phyloP scores from a whole-genome alignment of 1,284 basidiomycete species.

The Trametes hirsuta region DNA sequence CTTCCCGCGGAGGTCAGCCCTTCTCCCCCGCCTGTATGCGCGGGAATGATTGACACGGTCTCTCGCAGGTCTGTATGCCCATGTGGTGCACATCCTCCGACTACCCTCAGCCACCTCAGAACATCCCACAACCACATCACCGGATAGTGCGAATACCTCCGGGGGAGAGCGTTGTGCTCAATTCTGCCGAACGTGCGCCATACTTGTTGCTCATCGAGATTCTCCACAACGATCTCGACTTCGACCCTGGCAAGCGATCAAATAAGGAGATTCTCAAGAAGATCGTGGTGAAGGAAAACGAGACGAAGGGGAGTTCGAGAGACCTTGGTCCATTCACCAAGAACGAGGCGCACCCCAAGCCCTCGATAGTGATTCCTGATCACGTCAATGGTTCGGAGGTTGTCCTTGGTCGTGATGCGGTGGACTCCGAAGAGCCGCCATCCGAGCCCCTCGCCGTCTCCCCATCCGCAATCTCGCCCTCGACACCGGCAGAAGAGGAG shows the following conservation, averaged over 20 bases:
- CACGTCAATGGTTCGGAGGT: slow-evolving; percentile 29
- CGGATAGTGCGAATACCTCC: slow-evolving; percentile 97
- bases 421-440: slow-evolving; percentile 19
- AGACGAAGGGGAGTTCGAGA: slow-evolving; percentile 55
- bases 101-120: slow-evolving; percentile 42
- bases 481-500: slow-evolving; percentile 54
- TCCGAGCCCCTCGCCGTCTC: slow-evolving; percentile 17
- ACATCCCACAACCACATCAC: slow-evolving; percentile 76
- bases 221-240: slow-evolving; percentile 89
- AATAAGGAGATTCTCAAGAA: slow-evolving; percentile 89
- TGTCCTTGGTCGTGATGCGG: slow-evolving; percentile 29
- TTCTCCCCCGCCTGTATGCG: background rate
- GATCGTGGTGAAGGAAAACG: slow-evolving; percentile 76
- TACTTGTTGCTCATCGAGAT: slow-evolving; percentile 95
- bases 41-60: slow-evolving; percentile 4
- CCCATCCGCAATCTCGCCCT: slow-evolving; percentile 31
- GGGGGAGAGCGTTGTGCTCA: slow-evolving; percentile 96
- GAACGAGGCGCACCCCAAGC: slow-evolving; percentile 12
- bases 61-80: slow-evolving; percentile 89
- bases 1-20: slow-evolving; percentile 85
- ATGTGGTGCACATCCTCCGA: slow-evolving; percentile 90
- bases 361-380: slow-evolving; percentile 14
- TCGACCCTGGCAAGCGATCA: slow-evolving; percentile 83
- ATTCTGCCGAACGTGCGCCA: slow-evolving; percentile 96
- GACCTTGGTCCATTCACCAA: slow-evolving; percentile 45